Evolutionary conservation across 2,329 filamentous ascomycete genomes (phyloP).

Genomic region (Scedosporium dehoogii): DNA sequence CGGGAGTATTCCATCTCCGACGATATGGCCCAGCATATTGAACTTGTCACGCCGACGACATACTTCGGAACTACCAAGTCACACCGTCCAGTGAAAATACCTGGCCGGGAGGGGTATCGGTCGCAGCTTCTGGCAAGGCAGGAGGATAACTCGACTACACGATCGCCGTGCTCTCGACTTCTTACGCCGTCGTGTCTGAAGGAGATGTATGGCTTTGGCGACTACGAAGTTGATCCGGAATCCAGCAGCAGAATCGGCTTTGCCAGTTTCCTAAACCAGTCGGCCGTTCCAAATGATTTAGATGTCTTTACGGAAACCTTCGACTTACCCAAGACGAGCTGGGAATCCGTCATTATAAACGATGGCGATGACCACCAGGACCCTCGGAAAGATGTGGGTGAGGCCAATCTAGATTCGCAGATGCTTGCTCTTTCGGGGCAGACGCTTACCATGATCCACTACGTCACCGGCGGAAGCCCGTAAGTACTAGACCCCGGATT

Average conservation of each 20-base stretch:
- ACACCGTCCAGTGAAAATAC: conserved; percentile 2
- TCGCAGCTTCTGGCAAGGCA: conserved; percentile 4
- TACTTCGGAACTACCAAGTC: conserved; percentile 28
- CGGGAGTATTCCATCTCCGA: conserved; percentile 19
- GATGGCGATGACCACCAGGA: conserved; percentile 29
- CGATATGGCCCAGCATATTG: conserved; percentile 26
- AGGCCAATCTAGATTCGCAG: conserved; percentile 18
- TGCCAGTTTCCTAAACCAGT: conserved; percentile 40
- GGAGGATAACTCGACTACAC: conserved; percentile 7
- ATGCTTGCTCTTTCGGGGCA: conserved; percentile 10
- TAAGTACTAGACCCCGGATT: background rate
- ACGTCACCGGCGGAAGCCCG: conserved; percentile 15
- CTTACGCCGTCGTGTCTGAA: conserved; percentile 39
- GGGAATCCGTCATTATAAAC: conserved; percentile 28
- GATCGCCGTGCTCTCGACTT: conserved; percentile 15
- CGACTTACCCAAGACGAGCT: conserved; percentile 32
- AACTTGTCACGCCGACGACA: conserved; percentile 34
- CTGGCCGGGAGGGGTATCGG: background rate
- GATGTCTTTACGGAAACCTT: conserved; percentile 23
- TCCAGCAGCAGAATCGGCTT: conserved; percentile 40
- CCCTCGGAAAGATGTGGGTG: conserved; percentile 10
- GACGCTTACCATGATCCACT: conserved; percentile 16
- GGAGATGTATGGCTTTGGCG: conserved; percentile 35
- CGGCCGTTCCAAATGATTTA: conserved; percentile 35
- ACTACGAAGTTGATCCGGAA: conserved; percentile 31